Percentiles rank a stretch among this genome's conserved stretches.
Conservation (phyloP, 83 land plant genomes). For the Thuja plicata region DNA sequence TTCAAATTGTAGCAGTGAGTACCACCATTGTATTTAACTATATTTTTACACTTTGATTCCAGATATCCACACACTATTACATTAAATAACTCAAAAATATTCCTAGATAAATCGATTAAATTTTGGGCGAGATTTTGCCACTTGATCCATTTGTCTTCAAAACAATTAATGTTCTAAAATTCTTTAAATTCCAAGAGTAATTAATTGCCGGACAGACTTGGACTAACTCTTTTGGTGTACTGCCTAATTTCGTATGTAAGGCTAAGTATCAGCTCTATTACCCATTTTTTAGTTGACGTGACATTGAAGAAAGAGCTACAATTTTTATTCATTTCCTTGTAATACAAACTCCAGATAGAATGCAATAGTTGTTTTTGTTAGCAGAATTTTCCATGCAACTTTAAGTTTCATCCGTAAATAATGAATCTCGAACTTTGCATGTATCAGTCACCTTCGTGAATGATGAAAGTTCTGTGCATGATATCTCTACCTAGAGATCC, state of each 20-base stretch:
- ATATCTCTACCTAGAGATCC: no score
- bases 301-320: not conserved
- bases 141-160: not conserved
- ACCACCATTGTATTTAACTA: not conserved
- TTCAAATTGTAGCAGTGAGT: not conserved
- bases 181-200: no score
- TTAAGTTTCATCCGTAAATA: no score
- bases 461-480: no score
- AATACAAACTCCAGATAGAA: not conserved
- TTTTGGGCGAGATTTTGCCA: not conserved
- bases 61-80: not conserved
- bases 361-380: no score
- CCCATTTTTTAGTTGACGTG: not conserved
- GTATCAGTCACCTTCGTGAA: no score
- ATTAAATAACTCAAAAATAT: no score
- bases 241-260: no score
- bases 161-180: not conserved
- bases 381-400: no score
- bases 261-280: not conserved
- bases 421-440: no score
- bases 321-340: not conserved
- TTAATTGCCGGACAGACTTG: no score
- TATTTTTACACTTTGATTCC: not conserved
- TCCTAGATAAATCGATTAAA: not conserved
- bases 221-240: not conserved